Conservation (phyloP, 441 rosid species). For the Manihot esculenta region DNA sequence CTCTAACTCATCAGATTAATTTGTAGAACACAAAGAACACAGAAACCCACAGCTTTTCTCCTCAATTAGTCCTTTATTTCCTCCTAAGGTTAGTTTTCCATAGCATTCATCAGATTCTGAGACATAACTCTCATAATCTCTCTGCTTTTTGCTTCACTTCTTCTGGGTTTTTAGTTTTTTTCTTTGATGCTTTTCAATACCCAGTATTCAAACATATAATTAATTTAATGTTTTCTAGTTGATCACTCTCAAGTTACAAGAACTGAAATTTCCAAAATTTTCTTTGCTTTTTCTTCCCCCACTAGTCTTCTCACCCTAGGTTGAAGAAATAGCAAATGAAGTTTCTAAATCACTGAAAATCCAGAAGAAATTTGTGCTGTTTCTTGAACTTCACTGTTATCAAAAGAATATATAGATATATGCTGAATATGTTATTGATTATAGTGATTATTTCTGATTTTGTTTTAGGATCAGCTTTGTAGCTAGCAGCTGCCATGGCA, state of each 20-base stretch:
- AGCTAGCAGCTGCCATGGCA: conserved; percentile 44
- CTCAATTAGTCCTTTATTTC: conserved; percentile 30
- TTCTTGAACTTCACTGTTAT: background rate
- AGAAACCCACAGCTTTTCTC: conserved; percentile 29
- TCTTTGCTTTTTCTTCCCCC: background rate
- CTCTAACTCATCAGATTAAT: conserved; percentile 45
- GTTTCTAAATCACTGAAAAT: conserved; percentile 11
- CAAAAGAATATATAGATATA: background rate
- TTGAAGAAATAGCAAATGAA: background rate
- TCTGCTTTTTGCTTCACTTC: conserved; percentile 57
- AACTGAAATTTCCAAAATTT: background rate
- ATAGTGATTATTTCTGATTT: no score
- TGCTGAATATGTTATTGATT: background rate
- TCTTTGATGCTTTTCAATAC: no score
- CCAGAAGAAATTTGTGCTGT: background rate
- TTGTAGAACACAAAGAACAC: conserved; percentile 37
- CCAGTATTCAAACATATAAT: no score
- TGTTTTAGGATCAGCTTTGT: background rate
- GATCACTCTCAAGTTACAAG: conserved; percentile 7
- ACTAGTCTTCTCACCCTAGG: no score
- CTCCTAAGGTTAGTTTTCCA: conserved; percentile 46
- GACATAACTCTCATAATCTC: conserved; percentile 45
- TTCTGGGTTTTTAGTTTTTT: conserved; percentile 39
- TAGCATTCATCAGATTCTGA: conserved; percentile 47
- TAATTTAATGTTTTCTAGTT: conserved; percentile 12